A percentile compares a stretch with the other conserved stretches of the same genome.
Evolutionary conservation across 176 grass and related monocot species (phyloP).

Genomic region (Carex scoparia): DNA sequence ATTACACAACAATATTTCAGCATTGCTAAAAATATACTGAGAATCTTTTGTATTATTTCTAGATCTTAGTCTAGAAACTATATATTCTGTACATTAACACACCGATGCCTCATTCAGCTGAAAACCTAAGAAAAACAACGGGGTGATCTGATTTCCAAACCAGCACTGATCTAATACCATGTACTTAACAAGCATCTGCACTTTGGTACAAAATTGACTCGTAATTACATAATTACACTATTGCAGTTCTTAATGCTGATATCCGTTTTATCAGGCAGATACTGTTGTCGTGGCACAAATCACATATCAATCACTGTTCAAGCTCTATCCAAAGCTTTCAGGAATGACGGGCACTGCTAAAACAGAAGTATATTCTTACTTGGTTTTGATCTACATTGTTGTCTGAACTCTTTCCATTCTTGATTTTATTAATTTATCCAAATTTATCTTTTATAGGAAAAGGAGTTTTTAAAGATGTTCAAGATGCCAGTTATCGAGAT

Average conservation of each 20-base stretch:
- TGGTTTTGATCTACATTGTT: not conserved
- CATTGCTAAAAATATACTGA: not conserved
- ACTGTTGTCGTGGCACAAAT: slow-evolving; percentile 93
- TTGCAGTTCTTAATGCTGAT: not conserved
- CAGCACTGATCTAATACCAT: not conserved
- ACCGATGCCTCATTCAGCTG: not conserved
- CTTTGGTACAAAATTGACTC: not conserved
- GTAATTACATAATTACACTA: not conserved
- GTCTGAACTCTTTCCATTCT: not conserved
- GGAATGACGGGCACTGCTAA: slow-evolving; percentile 98
- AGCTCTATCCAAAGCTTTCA: slow-evolving; percentile 96
- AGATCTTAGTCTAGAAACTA: not conserved
- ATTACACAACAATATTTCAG: not conserved
- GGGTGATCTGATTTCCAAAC: not conserved
- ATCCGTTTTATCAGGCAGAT: slow-evolving; percentile 68
- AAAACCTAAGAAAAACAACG: not conserved
- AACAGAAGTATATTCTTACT: slow-evolving; percentile 59
- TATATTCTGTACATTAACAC: not conserved
- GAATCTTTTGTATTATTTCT: not conserved
- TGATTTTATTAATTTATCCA: slow-evolving; percentile 23
- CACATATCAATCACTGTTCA: slow-evolving; percentile 96
- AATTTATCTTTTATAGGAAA: slow-evolving; percentile 59
- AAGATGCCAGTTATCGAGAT: slow-evolving; percentile 95
- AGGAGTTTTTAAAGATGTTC: slow-evolving; percentile 98
- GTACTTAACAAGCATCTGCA: not conserved